Evolutionary conservation across 2,329 filamentous ascomycete genomes (phyloP), one percentile per base, ranked within the genome.

Genomic region (Aspergillus spinulosporus): DNA sequence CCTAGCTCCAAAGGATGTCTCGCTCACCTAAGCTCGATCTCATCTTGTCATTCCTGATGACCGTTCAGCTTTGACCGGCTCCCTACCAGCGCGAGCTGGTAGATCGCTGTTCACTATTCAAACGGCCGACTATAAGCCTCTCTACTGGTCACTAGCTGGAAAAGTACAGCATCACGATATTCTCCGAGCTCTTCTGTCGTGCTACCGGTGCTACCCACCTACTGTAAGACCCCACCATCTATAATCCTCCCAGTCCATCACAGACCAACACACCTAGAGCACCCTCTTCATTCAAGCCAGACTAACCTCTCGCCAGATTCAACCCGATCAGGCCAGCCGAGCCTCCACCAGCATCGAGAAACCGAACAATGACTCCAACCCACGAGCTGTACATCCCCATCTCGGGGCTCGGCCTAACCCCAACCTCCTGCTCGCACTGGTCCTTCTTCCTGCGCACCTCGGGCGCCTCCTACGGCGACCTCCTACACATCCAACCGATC

Each of bases 401-500:
- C 44, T 66, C 63, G 31, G 65, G 66, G 8, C 46, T 54, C 15
- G 65, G 66, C 32, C 58, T 65, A 31, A 60, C 61, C 47, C 59
- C 64, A 15, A 54, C 58, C 15, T 49, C 64, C 31, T 61, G 63
- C 28, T 64, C 61, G 4, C 66, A 68, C 48, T 67, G 65, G 65
- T 64, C 60, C 1, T 67, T 66, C 51, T 56, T 62, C 31, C 63
- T 68, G 40, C 60, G 63, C 47, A 56, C 57, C 26, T 61, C 63
- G 11, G 40, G 55, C 11, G 56, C 60, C 12, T 42, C 51, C 14
- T 58, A 61, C 37, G 65, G 64, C 43, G 66, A 68, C 57, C 62
- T 68, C 7, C 59, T 68, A n/a, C 64, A 68, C 50, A 66, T 68
- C 36, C 56, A 60, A 9, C 39, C 62, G 21, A 60, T 68, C 44